These are phyloP conservation scores for Saxispiralis lemnorum DNA, from an alignment of 495 filamentous ascomycete species.

Conservation along the genomic window DNA sequence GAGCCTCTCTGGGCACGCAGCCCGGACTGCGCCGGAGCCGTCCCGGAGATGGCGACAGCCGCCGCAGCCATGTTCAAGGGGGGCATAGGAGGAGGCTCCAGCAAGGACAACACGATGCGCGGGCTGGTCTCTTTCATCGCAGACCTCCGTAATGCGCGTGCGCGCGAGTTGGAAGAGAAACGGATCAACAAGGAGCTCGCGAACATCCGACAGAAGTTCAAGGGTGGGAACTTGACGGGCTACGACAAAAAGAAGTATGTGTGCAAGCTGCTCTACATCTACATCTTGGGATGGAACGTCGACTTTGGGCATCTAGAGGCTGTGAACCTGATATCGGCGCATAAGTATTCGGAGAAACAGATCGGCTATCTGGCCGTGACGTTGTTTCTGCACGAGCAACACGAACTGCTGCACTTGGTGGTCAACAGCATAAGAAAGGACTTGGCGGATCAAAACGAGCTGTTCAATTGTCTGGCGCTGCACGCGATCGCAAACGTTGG, in stretches of 20 bases:
- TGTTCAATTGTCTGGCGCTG: constrained; percentile 93
- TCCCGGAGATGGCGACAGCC: constrained; percentile 20
- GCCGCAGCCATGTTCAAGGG: constrained; percentile 24
- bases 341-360: constrained; percentile 97
- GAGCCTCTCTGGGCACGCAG: no score
- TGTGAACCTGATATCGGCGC: constrained; percentile 89
- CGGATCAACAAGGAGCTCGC: constrained; percentile 98
- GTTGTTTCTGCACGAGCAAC: constrained; percentile 88
- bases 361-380: constrained; percentile 98
- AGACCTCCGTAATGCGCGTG: constrained; percentile 84
- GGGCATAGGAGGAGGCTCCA: constrained; percentile 6
- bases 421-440: constrained; percentile 99
- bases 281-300: constrained; percentile 97
- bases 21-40: background rate
- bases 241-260: constrained; percentile 99
- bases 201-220: constrained; percentile 85
- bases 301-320: constrained; percentile 98
- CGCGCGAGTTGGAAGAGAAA: constrained; percentile 93
- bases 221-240: constrained; percentile 41
- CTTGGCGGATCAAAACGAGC: constrained; percentile 79
- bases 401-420: constrained; percentile 87
- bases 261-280: constrained; percentile 98
- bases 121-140: constrained; percentile 97
- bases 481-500: constrained; percentile 98
- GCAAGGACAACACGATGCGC: constrained; percentile 21